These are phyloP conservation scores for Penicillium psychrosexuale DNA, from an alignment of 2,329 filamentous ascomycete species.

Conservation along the genomic window DNA sequence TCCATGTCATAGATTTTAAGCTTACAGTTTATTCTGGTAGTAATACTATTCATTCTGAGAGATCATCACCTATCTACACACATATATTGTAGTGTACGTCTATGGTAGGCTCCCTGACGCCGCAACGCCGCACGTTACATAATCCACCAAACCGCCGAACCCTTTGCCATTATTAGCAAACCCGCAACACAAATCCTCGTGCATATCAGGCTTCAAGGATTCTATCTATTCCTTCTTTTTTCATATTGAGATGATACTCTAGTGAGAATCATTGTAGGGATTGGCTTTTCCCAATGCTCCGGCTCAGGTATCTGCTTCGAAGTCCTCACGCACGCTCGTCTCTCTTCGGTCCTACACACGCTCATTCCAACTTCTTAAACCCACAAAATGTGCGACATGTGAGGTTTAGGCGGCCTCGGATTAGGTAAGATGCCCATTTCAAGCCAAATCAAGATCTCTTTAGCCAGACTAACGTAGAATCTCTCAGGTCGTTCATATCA, in stretches of 20 bases:
- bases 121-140: background rate
- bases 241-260: slow-evolving; percentile 4
- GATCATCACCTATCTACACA: background rate
- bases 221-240: background rate
- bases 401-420: slow-evolving; percentile 35
- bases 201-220: background rate
- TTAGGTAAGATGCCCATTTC: slow-evolving; percentile 24
- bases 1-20: background rate
- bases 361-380: slow-evolving; percentile 8
- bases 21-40: background rate
- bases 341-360: slow-evolving; percentile 21
- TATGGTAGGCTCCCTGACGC: background rate
- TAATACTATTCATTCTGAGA: background rate
- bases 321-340: slow-evolving; percentile 20
- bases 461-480: background rate
- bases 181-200: background rate
- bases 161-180: background rate
- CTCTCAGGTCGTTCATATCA: slow-evolving; percentile 28
- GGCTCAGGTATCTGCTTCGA: slow-evolving; percentile 29
- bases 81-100: background rate
- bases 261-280: slow-evolving; percentile 6
- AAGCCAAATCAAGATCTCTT: background rate
- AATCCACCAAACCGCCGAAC: background rate
- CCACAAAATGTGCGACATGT: slow-evolving; percentile 30
- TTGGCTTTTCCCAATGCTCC: slow-evolving; percentile 33